Evolutionary conservation across 2,329 filamentous ascomycete species (phyloP).

Genomic region (Diaporthe sp.): DNA sequence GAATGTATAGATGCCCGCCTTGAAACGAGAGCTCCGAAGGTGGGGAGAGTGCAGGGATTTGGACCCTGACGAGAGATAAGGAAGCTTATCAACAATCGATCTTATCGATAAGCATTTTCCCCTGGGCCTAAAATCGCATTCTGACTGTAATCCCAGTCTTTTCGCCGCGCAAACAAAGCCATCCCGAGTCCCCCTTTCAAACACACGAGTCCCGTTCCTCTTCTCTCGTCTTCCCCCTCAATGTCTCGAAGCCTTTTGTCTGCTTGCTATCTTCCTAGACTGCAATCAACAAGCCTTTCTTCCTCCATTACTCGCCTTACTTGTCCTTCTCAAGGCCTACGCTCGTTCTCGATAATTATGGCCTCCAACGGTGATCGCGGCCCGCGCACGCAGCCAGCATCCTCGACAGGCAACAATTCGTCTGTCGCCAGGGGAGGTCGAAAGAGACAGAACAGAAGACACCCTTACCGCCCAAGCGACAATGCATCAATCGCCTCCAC

Average conservation of each 20-base stretch:
- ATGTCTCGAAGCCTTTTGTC: slow-evolving; percentile 19
- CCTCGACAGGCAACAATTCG: slow-evolving; percentile 10
- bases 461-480: slow-evolving; percentile 24
- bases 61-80: not conserved
- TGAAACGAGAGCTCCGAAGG: not conserved
- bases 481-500: slow-evolving; percentile 3
- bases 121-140: slow-evolving; percentile 4
- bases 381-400: not conserved
- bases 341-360: slow-evolving; percentile 21
- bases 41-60: not conserved
- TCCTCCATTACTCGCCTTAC: not conserved
- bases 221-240: too few relatives aligned
- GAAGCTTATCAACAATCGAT: slow-evolving; percentile 21
- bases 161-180: slow-evolving; percentile 5
- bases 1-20: too few relatives aligned
- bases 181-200: slow-evolving; percentile 3
- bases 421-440: slow-evolving; percentile 10
- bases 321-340: not conserved
- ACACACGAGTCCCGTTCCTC: not conserved
- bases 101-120: slow-evolving; percentile 26
- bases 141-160: not conserved
- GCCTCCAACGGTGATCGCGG: slow-evolving; percentile 8
- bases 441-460: slow-evolving; percentile 18
- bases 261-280: not conserved
- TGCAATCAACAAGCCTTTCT: not conserved